Base-by-base conservation (phyloP, 345 rosid species). In the Pseudoturritis turrita region DNA sequence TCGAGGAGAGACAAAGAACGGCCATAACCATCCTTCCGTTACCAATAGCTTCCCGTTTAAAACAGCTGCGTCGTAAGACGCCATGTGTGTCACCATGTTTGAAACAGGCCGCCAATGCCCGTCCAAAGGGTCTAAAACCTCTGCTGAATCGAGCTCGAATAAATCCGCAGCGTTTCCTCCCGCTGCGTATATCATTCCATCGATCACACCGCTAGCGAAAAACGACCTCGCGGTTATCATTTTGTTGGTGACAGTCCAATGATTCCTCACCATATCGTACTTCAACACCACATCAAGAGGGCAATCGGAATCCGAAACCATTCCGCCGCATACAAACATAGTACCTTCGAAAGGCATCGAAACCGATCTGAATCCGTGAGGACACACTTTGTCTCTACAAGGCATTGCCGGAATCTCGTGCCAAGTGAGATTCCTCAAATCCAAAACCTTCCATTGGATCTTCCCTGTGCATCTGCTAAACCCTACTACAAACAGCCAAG, bases 21-120 rank as follows among this genome's bases (percentile, higher is more conserved):
- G 98, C 96, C 96, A 92, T 69, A 92, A 66, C 98, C 98, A 92
- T 55, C 98, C 98, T 82, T 89, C 96, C 0, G 98, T 89, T 9
- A 92, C 95, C 14, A 89, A 83, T 44, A 92, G 88, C 73, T 87
- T 89, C 40, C 98, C 96, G 18, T 86, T 79, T 15, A 89, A 82
- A 68, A 92, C 96, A 0, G 95, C 92, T 17, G 96, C 76, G 74
- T 92, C 92, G 45, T 88, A 92, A 10, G 95, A 84, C 18, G 92
- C 87, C 98, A 92, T 92, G 41, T 85, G 81, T 2, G 91, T 66
- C 4, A 88, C 88, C 98, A 89, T 92, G 72, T 70, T 82, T 4
- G 92, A 80, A 61, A 88, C 81, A 0, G 80, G 47, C 8, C 33
- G 68, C 98, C 98, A 92, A 21, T 36, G 81, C 45, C 96, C 95